Base-by-base conservation (phyloP, 805 yeast species). In the Candida xiaguanensis region DNA sequence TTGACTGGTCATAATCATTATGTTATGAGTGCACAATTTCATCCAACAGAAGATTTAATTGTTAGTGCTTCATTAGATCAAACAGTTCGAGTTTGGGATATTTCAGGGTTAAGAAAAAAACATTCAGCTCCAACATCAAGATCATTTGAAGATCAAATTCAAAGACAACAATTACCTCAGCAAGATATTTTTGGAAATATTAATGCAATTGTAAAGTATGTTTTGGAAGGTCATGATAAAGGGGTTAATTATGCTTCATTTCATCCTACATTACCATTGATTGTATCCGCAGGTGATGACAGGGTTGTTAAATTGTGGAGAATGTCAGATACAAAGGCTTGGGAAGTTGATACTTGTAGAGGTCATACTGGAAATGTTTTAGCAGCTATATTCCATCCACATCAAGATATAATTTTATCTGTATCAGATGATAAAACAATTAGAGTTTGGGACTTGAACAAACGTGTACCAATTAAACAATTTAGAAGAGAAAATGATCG, bases 81-180 rank as follows among this genome's bases (percentile, higher is more conserved):
- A 68, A 88, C 97, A n/a, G 97, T 93, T 26, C 82, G 99, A 54
- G 96, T 93, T 28, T 93, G 99, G 99, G 99, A 95, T 67, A 91
- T 93, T 50, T 78, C 95, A 11, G 97, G 96, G 2, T 77, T 93
- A 57, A 79, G 96, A 62, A 88, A 91, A 71, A 88, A 86, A 61
- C 97, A 93, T 65, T 86, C 96, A 24, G 97, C 98, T 22, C 73
- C 70, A 55, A 70, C 70, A 43, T 70, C 69, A 45, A 59, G 73
- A 43, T 64, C 75, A 16, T 74, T 67, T 49, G 80, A 75, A 50
- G 77, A 74, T 47, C 79, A 74, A 55, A 63, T 65, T 50, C 71
- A 70, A 46, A 65, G 77, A 58, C 85, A 79, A 52, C 83, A 78
- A 50, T 73, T 77, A 44, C 85, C 90, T 30, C 87, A 86, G 54